A percentile compares a stretch with the other conserved stretches of the same genome.
These are phyloP conservation scores for Yarrowia divulgata DNA, from an alignment of 805 yeast species.

Conservation along the genomic window DNA sequence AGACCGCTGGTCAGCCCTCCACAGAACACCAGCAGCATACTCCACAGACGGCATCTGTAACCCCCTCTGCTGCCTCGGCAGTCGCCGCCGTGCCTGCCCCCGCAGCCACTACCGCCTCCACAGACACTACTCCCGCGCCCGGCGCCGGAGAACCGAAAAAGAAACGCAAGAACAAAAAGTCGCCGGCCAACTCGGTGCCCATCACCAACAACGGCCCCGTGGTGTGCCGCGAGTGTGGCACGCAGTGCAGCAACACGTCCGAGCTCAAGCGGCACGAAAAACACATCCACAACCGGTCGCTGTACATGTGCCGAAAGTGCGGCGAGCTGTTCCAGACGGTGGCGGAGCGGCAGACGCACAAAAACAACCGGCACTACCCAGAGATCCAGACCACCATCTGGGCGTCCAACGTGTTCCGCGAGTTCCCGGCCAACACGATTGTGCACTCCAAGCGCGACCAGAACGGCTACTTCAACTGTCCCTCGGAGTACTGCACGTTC, in stretches of 20 bases:
- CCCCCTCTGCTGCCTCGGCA: background rate
- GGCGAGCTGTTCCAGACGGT: slow-evolving; percentile 45
- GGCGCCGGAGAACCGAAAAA: slow-evolving; percentile 26
- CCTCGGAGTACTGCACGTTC: slow-evolving; percentile 45
- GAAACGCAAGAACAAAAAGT: slow-evolving; percentile 36
- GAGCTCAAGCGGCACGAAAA: slow-evolving; percentile 45
- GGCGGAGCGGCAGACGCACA: slow-evolving; percentile 47
- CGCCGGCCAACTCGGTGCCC: slow-evolving; percentile 37
- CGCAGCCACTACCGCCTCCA: background rate
- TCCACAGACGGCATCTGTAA: slow-evolving; percentile 1
- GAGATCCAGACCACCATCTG: slow-evolving; percentile 43
- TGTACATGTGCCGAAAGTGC: slow-evolving; percentile 46
- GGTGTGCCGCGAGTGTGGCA: slow-evolving; percentile 44
- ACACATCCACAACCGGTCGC: slow-evolving; percentile 42
- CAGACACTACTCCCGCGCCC: background rate
- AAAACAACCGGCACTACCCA: slow-evolving; percentile 45
- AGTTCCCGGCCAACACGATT: slow-evolving; percentile 42
- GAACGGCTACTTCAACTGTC: slow-evolving; percentile 45
- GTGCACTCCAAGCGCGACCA: slow-evolving; percentile 43
- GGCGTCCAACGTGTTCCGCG: slow-evolving; percentile 43
- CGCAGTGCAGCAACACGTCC: slow-evolving; percentile 41
- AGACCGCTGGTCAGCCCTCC: background rate
- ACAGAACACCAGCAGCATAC: background rate
- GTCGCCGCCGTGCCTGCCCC: background rate
- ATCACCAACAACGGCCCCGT: slow-evolving; percentile 34